A percentile compares a stretch with the other conserved stretches of the same genome.
These are phyloP conservation scores for Penicillium sp. DNA, from an alignment of 2,329 filamentous ascomycete species.

Conservation along the genomic window DNA sequence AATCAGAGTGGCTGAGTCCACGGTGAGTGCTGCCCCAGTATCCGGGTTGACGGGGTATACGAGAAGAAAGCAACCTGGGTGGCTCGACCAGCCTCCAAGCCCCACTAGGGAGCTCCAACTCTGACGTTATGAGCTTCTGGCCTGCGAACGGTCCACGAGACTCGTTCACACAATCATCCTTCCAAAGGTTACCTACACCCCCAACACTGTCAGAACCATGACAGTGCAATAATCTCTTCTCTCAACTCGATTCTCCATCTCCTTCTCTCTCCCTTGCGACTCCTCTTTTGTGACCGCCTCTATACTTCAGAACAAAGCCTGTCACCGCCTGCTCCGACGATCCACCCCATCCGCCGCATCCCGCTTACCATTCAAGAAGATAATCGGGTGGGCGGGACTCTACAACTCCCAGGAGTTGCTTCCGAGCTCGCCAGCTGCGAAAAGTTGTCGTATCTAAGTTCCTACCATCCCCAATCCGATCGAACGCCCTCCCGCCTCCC, in stretches of 20 bases:
- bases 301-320: not conserved
- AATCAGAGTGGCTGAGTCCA: not conserved
- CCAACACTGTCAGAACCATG: not conserved
- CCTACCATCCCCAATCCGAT: too few species aligned
- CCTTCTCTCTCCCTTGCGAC: not conserved
- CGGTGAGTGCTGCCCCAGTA: not conserved
- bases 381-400: not conserved
- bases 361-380: slow-evolving; percentile 4
- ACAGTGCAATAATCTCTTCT: not conserved
- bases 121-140: slow-evolving; percentile 7
- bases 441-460: not conserved
- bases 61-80: not conserved
- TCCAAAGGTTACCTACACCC: not conserved
- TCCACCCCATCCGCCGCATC: slow-evolving; percentile 16
- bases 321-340: slow-evolving; percentile 13
- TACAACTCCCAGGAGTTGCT: slow-evolving; percentile 3
- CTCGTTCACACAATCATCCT: too few species aligned
- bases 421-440: not conserved
- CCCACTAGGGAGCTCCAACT: slow-evolving; percentile 4
- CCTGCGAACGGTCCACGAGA: slow-evolving; percentile 6
- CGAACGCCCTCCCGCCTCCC: not conserved
- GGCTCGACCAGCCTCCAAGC: not conserved
- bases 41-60: not conserved
- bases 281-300: not conserved
- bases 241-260: not conserved